A percentile compares a stretch with the other conserved stretches of the same genome.
These are phyloP conservation scores for Musa balbisiana DNA, from an alignment of 202 grass and related monocot genomes.

Conservation along the genomic window DNA sequence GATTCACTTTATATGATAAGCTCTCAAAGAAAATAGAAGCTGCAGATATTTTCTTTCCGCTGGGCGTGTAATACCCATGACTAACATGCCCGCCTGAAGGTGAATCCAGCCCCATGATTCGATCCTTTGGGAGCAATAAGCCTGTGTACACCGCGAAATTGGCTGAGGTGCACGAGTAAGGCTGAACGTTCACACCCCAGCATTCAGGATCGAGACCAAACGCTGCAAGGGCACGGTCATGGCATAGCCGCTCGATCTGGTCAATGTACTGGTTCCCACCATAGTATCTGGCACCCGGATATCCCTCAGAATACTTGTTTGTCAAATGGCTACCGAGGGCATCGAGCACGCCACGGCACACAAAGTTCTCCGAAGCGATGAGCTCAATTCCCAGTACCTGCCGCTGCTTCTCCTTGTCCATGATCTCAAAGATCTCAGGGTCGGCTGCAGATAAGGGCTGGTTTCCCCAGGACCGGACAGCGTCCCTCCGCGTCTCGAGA, in stretches of 20 bases:
- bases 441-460: constrained; percentile 36
- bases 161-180: constrained; percentile 46
- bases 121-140: constrained; percentile 38
- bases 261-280: constrained; percentile 46
- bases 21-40: constrained; percentile 50
- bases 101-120: constrained; percentile 51
- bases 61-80: constrained; percentile 36
- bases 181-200: constrained; percentile 52
- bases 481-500: constrained; percentile 28
- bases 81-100: constrained; percentile 51
- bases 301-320: constrained; percentile 46
- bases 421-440: constrained; percentile 36
- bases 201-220: constrained; percentile 30
- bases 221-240: constrained; percentile 32
- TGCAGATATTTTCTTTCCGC: constrained; percentile 42
- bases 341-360: constrained; percentile 45
- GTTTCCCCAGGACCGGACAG: constrained; percentile 38
- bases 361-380: constrained; percentile 47
- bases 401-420: constrained; percentile 46
- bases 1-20: constrained; percentile 46
- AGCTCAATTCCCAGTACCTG: constrained; percentile 47
- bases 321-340: constrained; percentile 42
- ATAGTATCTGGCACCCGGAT: constrained; percentile 41
- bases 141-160: constrained; percentile 50
- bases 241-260: constrained; percentile 36